A percentile compares a stretch with the other conserved stretches of the same genome.
These are phyloP conservation scores for Tagetes erecta DNA, from an alignment of 129 eudicot genomes.

Conservation along the genomic window DNA sequence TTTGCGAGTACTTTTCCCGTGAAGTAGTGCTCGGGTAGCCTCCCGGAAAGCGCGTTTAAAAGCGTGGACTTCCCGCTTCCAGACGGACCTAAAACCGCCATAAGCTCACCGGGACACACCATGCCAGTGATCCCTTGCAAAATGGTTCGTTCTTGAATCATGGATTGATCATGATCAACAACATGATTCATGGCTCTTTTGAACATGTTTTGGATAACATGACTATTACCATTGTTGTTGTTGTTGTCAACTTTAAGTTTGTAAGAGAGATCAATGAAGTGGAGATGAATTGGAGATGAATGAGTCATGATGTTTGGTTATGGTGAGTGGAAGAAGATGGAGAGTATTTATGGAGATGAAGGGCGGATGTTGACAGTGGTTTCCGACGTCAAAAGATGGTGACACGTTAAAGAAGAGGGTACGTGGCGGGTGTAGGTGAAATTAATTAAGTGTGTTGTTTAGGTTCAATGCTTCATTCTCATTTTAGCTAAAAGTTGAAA, in stretches of 20 bases:
- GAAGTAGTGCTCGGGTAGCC: conserved; percentile 51
- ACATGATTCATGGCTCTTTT: neutral
- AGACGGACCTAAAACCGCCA: conserved; percentile 90
- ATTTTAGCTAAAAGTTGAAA: conserved; percentile 22
- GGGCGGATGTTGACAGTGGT: conserved; percentile 40
- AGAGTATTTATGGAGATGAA: conserved; percentile 31
- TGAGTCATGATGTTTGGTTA: conserved; percentile 3
- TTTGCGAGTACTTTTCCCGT: conserved; percentile 73
- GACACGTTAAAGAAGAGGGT: conserved; percentile 34
- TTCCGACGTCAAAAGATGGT: conserved; percentile 43
- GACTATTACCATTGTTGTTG: conserved; percentile 14
- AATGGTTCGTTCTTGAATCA: conserved; percentile 51
- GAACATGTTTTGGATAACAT: conserved; percentile 34
- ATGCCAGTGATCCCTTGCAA: conserved; percentile 70
- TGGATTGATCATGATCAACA: conserved; percentile 9
- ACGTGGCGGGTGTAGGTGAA: conserved; percentile 32
- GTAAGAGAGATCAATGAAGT: conserved; percentile 73
- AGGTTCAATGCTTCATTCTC: conserved; percentile 30
- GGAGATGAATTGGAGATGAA: conserved; percentile 25
- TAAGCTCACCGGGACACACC: conserved; percentile 75
- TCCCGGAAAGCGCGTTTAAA: conserved; percentile 72
- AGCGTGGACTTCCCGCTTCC: conserved; percentile 97
- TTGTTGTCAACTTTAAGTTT: conserved; percentile 52
- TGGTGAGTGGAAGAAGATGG: conserved; percentile 10
- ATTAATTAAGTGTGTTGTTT: conserved; percentile 20